These are phyloP conservation scores for Eimeria sp. DNA, from an alignment of 169 alveolate species.

Conservation along the genomic window DNA sequence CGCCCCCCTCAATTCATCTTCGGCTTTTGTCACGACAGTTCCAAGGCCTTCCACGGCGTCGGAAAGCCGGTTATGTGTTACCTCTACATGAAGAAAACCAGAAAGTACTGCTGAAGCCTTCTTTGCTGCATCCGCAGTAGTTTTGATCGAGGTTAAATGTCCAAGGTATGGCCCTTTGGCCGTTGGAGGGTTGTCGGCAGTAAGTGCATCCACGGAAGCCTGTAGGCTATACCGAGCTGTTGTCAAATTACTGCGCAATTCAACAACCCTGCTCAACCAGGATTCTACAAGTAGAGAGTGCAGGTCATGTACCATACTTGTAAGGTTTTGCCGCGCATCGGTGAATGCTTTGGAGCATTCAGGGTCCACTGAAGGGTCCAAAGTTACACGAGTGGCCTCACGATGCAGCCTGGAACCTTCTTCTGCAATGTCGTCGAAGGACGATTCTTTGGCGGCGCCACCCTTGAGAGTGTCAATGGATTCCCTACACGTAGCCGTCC, in stretches of 20 bases:
- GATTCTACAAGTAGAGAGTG: neutral
- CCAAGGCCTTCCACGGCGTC: neutral
- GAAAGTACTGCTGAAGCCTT: neutral
- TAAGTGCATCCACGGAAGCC: neutral
- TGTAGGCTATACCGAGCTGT: neutral
- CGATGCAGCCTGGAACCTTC: neutral
- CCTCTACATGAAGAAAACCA: neutral
- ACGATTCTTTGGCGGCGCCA: neutral
- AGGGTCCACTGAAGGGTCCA: neutral
- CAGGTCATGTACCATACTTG: neutral
- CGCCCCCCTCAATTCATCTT: neutral
- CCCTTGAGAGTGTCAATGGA: neutral
- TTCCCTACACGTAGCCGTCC: neutral
- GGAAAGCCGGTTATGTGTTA: neutral
- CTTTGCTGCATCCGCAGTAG: neutral
- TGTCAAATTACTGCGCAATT: neutral
- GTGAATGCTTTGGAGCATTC: neutral
- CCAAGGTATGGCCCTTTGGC: slow-evolving; percentile 9
- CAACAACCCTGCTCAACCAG: neutral
- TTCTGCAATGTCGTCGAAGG: neutral
- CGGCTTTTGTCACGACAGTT: neutral
- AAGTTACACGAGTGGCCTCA: neutral
- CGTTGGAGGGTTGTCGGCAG: neutral
- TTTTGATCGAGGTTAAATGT: neutral
- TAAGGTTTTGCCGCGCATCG: neutral